Evolutionary conservation across 805 yeast species (phyloP).

Genomic region (Jamesozyma rosinii): DNA sequence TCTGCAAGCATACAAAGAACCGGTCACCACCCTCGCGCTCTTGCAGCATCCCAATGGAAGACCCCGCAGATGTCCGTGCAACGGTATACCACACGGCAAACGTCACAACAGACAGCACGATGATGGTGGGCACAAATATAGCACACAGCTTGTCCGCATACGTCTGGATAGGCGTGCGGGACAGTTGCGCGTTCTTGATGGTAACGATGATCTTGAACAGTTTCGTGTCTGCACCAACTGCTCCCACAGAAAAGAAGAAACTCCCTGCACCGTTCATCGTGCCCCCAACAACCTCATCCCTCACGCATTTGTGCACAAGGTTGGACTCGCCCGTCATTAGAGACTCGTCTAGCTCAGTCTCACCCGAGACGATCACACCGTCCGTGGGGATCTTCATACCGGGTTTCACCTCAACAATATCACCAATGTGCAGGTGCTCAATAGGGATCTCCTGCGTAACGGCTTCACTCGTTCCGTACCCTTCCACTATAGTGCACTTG

Average conservation of each 20-base stretch:
- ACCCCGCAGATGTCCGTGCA: background rate
- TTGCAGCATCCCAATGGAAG: background rate
- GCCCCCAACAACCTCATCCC: constrained; percentile 75
- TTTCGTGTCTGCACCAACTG: constrained; percentile 76
- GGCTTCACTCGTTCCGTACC: constrained; percentile 3
- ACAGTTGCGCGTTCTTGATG: constrained; percentile 82
- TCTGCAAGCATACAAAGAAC: constrained; percentile 43
- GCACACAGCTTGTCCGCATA: constrained; percentile 81
- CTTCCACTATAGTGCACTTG: constrained; percentile 49
- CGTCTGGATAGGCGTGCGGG: constrained; percentile 83
- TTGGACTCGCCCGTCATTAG: constrained; percentile 84
- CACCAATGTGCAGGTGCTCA: constrained; percentile 69
- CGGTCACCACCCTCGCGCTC: constrained; percentile 13
- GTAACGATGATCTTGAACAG: constrained; percentile 77
- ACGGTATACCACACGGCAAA: constrained; percentile 50
- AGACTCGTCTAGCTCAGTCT: constrained; percentile 81
- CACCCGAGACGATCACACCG: constrained; percentile 70
- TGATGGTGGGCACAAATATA: constrained; percentile 69
- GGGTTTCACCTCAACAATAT: constrained; percentile 68
- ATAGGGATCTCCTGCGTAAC: constrained; percentile 41
- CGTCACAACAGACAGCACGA: constrained; percentile 54
- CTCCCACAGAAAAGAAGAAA: constrained; percentile 56
- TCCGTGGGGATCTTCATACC: constrained; percentile 91
- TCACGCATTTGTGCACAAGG: constrained; percentile 55
- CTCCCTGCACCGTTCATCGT: constrained; percentile 76